A percentile compares a stretch with the other conserved stretches of the same genome.
Evolutionary conservation across 768 basidiomycete genomes (phyloP).

Genomic region (Lactarius quietus): DNA sequence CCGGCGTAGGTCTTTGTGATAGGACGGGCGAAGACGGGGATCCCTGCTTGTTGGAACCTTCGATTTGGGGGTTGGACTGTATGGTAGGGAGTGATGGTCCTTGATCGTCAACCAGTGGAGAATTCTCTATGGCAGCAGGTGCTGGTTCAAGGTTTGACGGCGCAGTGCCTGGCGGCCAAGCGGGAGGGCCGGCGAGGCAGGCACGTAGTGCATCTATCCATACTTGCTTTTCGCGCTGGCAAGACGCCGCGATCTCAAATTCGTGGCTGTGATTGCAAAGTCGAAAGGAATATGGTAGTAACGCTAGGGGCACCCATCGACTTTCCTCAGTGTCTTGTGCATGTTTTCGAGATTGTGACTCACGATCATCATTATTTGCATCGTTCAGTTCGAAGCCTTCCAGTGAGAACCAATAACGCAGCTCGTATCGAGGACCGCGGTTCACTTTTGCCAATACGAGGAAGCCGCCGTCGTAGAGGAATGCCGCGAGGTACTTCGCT

Average conservation of each 20-base stretch:
- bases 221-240: slow-evolving; percentile 77
- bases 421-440: slow-evolving; percentile 72
- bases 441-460: slow-evolving; percentile 87
- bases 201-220: slow-evolving; percentile 74
- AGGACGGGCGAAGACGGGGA: slow-evolving; percentile 9
- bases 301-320: slow-evolving; percentile 44
- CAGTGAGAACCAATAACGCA: slow-evolving; percentile 84
- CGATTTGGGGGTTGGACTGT: slow-evolving; percentile 33
- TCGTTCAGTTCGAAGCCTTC: slow-evolving; percentile 68
- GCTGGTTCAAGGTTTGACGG: slow-evolving; percentile 53
- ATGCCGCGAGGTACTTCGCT: slow-evolving; percentile 80
- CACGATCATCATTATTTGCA: slow-evolving; percentile 70
- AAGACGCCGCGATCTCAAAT: slow-evolving; percentile 85
- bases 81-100: slow-evolving; percentile 32
- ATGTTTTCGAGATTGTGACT: slow-evolving; percentile 31
- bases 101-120: slow-evolving; percentile 13
- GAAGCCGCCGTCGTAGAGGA: slow-evolving; percentile 84
- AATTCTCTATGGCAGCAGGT: slow-evolving; percentile 20
- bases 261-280: slow-evolving; percentile 18
- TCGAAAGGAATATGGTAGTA: slow-evolving; percentile 55
- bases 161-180: slow-evolving; percentile 57
- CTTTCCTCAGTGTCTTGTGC: neutral
- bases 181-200: slow-evolving; percentile 40
- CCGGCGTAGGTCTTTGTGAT: slow-evolving; percentile 5
- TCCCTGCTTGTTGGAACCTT: slow-evolving; percentile 15